Percentiles rank a stretch among this genome's conserved stretches.
Evolutionary conservation across 2,329 filamentous ascomycete species (phyloP).

Genomic region (Exophiala aquamarina): DNA sequence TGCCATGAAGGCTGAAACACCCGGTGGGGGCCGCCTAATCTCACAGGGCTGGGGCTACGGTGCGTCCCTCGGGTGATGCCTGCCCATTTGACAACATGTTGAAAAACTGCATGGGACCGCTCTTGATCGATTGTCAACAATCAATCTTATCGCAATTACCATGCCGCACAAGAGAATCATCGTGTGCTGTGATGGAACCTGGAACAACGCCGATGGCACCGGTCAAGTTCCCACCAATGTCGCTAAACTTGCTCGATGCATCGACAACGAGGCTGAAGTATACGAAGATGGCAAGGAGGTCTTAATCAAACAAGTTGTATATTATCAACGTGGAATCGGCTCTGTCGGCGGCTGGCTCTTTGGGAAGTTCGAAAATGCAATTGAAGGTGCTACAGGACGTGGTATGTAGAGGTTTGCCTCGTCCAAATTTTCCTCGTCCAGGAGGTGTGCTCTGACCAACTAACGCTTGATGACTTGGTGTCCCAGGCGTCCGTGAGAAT

Average conservation of each 20-base stretch:
- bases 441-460: no score
- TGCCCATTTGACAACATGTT: no score
- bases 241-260: slow-evolving; percentile 33
- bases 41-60: no score
- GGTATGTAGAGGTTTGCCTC: not conserved
- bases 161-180: slow-evolving; percentile 28
- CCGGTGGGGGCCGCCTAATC: no score
- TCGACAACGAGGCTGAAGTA: slow-evolving; percentile 29
- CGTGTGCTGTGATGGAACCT: slow-evolving; percentile 35
- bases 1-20: no score
- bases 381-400: slow-evolving; percentile 26
- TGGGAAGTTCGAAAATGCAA: slow-evolving; percentile 10
- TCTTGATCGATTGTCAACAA: no score
- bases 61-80: no score
- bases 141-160: no score
- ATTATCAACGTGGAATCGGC: slow-evolving; percentile 40
- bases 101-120: no score
- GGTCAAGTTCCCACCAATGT: slow-evolving; percentile 35
- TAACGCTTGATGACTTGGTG: no score
- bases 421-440: not conserved
- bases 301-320: slow-evolving; percentile 35
- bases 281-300: slow-evolving; percentile 19
- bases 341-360: slow-evolving; percentile 4
- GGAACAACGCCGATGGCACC: slow-evolving; percentile 29
- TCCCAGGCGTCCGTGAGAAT: slow-evolving; percentile 5